A percentile compares a stretch with the other conserved stretches of the same genome.
These are phyloP conservation scores for Fraxinus quadrangulata DNA, from an alignment of 257 asterid genomes.

Conservation along the genomic window DNA sequence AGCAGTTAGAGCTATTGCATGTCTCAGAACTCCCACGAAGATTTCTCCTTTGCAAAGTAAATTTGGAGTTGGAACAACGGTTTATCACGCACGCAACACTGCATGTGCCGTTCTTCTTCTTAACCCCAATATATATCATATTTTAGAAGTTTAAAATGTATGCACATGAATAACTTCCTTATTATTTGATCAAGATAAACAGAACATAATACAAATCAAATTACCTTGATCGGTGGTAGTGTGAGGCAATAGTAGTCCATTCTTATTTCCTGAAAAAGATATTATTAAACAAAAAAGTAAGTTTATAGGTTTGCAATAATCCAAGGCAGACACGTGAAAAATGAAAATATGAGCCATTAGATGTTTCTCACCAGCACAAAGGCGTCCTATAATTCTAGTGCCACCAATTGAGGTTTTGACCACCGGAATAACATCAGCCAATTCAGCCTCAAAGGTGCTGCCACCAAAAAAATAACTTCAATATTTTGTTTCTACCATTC, in stretches of 20 bases:
- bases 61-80: not conserved
- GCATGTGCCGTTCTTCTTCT: not conserved
- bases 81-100: not conserved
- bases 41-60: not conserved
- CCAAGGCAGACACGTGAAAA: not conserved
- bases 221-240: constrained; percentile 95
- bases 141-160: not conserved
- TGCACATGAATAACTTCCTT: not conserved
- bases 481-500: not conserved
- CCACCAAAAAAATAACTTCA: constrained; percentile 23
- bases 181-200: not conserved
- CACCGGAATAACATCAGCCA: constrained; percentile 82
- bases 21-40: not conserved
- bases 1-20: not conserved
- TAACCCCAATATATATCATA: not conserved
- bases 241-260: constrained; percentile 92
- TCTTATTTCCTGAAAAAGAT: constrained; percentile 71
- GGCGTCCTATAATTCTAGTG: constrained; percentile 85
- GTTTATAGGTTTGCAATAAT: constrained; percentile 3
- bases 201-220: not conserved
- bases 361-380: constrained; percentile 70
- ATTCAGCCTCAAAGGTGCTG: constrained; percentile 83
- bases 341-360: not conserved
- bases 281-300: constrained; percentile 1
- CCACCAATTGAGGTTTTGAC: constrained; percentile 85